A percentile compares a stretch with the other conserved stretches of the same genome.
phyloP scores from a whole-genome alignment of 306 rosid species.

The Citrullus mucosospermus region DNA sequence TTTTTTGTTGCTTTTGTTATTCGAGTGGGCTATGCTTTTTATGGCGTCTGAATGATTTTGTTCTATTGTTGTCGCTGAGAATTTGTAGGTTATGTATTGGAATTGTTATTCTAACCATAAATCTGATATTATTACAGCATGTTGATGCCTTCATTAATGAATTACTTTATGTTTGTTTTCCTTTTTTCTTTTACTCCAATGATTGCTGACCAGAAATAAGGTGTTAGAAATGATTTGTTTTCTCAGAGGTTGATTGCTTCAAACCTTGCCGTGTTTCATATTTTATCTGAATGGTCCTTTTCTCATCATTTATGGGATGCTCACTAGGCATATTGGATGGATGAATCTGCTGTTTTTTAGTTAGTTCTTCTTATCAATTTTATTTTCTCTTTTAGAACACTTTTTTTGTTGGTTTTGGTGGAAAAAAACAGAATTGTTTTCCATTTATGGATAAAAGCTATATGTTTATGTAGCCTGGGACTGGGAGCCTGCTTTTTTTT shows the following conservation, averaged over 20 bases:
- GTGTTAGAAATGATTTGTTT: background rate
- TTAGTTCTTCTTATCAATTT: background rate
- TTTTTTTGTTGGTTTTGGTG: background rate
- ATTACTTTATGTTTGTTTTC: slow-evolving; percentile 13
- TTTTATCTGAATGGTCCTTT: background rate
- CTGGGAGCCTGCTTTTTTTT: background rate
- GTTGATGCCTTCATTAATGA: slow-evolving; percentile 4
- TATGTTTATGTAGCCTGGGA: background rate
- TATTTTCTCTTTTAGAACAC: background rate
- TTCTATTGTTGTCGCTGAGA: slow-evolving; percentile 13
- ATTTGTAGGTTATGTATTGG: slow-evolving; percentile 4
- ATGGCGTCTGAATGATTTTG: slow-evolving; percentile 30
- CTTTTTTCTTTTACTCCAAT: background rate
- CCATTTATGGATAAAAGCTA: background rate
- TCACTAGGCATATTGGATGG: background rate
- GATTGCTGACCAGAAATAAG: slow-evolving; percentile 2
- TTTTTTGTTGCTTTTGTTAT: background rate
- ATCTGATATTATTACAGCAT: slow-evolving; percentile 12
- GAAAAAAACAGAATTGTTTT: background rate
- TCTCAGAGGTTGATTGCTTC: background rate
- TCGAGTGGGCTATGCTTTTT: slow-evolving; percentile 4
- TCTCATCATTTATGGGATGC: background rate
- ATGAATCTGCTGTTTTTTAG: background rate
- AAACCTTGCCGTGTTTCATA: background rate
- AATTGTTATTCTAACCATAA: slow-evolving; percentile 5